phyloP scores from a whole-genome alignment of 805 yeast genomes.

The Ogataea pignaliae region DNA sequence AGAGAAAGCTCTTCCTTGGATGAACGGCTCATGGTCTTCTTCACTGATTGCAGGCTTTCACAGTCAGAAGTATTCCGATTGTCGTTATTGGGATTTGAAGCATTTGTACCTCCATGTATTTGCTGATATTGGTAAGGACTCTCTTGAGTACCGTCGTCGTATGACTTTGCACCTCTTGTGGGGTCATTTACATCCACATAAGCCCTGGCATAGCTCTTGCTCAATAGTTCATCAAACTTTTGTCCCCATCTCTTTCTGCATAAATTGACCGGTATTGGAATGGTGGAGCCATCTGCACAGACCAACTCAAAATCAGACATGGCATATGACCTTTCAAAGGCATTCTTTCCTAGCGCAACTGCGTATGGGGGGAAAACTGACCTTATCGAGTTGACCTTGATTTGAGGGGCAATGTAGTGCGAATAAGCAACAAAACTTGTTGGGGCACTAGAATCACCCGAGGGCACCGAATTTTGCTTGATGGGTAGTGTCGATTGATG shows the following conservation, averaged over 20 bases:
- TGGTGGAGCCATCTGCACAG: slow-evolving; percentile 64
- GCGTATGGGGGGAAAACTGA: slow-evolving; percentile 76
- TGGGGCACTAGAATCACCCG: background rate
- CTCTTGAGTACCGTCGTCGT: background rate
- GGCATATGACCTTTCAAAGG: slow-evolving; percentile 60
- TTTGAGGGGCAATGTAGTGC: slow-evolving; percentile 69
- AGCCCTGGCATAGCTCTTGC: slow-evolving; percentile 62
- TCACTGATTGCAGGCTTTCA: slow-evolving; percentile 10
- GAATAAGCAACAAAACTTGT: slow-evolving; percentile 64
- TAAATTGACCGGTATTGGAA: slow-evolving; percentile 56
- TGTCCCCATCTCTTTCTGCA: slow-evolving; percentile 76
- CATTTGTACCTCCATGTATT: background rate
- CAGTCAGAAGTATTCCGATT: slow-evolving; percentile 6
- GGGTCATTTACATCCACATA: slow-evolving; percentile 28
- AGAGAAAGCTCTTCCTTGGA: slow-evolving; percentile 13
- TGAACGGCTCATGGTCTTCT: slow-evolving; percentile 2
- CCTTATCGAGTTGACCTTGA: slow-evolving; percentile 58
- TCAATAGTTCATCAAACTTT: slow-evolving; percentile 56
- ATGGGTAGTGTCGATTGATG: background rate
- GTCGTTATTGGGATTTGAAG: background rate
- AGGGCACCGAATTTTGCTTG: background rate
- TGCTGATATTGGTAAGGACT: background rate
- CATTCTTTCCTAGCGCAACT: slow-evolving; percentile 70
- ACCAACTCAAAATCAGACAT: slow-evolving; percentile 70
- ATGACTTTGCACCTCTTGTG: background rate